Evolutionary conservation across 805 yeast species (phyloP), one percentile per base, ranked within the genome.

Genomic region (Citeromyces matritensis): DNA sequence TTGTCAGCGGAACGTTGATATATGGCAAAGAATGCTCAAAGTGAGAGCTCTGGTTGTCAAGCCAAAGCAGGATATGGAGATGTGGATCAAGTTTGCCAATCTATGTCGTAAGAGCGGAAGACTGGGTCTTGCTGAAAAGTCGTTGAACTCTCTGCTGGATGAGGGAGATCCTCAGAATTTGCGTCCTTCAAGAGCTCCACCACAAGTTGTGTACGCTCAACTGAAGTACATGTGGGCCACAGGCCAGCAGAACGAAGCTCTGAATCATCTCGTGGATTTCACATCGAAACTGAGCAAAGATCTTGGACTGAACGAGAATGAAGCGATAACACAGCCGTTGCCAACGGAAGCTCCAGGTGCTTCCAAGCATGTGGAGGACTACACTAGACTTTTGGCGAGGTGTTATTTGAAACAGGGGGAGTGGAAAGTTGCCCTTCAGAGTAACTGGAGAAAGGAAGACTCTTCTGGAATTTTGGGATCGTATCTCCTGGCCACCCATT

Each of bases 71-170:
- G 96, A 91, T 48, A 80, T 86, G 91, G 91, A 82, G 33, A 83
- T 86, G 70, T 85, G 97, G 95, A 88, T 91, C 44, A 86, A 91
- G 52, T 93, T 91, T 63, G 97, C 98, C 13, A 91, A 91, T 46
- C 60, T 91, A 35, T 85, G 97, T 49, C 69, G 98, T 39, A 91
- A 91, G 55, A 80, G 95, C 11, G 95, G 95, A 5, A 65, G 99
- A 39, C 60, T 84, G 42, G 88, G 88, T 6, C 58, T 93, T 33
- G 96, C 98, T 2, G 96, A 88, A 47, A 85, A 85, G 48, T 81
- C 96, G 0, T 61, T 93, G 40, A 80, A 82, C 42, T 69, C 77
- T 5, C 61, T 91, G 35, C 49, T 85, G 23, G 94, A 83, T 42
- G 83, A 73, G 37, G 82, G 79, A 1, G 72, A 76, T 4, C 70